phyloP scores from a whole-genome alignment of 2,329 filamentous ascomycete genomes.

The Fusarium brachygibbosum region DNA sequence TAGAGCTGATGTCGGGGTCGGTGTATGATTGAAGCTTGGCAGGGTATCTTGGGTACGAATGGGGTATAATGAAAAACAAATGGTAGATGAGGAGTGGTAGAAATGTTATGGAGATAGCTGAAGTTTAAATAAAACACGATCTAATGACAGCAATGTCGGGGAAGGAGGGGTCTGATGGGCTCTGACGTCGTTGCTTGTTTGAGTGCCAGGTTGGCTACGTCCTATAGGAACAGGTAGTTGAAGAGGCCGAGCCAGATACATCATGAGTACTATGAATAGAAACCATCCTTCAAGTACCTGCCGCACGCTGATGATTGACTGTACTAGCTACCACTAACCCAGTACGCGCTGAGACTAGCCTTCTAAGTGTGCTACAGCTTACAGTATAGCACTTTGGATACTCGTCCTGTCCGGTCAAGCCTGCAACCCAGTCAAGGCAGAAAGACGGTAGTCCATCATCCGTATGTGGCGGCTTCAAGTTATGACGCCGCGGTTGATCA shows the following conservation, averaged over 20 bases:
- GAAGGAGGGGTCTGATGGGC: slow-evolving; percentile 15
- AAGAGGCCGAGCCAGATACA: slow-evolving; percentile 5
- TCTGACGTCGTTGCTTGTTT: slow-evolving; percentile 40
- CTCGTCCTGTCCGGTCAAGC: slow-evolving; percentile 7
- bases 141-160: slow-evolving; percentile 2
- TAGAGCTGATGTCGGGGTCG: background rate
- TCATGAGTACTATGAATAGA: slow-evolving; percentile 24
- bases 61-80: slow-evolving; percentile 22
- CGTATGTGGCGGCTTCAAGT: slow-evolving; percentile 30
- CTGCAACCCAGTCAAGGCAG: slow-evolving; percentile 11
- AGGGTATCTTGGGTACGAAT: slow-evolving; percentile 26
- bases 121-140: slow-evolving; percentile 38
- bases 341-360: slow-evolving; percentile 3
- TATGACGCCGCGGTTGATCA: slow-evolving; percentile 39
- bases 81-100: background rate
- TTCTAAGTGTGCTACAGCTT: background rate
- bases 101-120: slow-evolving; percentile 15
- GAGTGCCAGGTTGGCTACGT: slow-evolving; percentile 9
- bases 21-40: slow-evolving; percentile 4
- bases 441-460: slow-evolving; percentile 4
- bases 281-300: background rate
- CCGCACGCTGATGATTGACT: background rate
- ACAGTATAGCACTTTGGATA: background rate
- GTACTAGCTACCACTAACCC: no score
- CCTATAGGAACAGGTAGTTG: background rate